A percentile compares a stretch with the other conserved stretches of the same genome.
Evolutionary conservation across 2,329 filamentous ascomycete genomes (phyloP).

Genomic region (Xylaria sp.): DNA sequence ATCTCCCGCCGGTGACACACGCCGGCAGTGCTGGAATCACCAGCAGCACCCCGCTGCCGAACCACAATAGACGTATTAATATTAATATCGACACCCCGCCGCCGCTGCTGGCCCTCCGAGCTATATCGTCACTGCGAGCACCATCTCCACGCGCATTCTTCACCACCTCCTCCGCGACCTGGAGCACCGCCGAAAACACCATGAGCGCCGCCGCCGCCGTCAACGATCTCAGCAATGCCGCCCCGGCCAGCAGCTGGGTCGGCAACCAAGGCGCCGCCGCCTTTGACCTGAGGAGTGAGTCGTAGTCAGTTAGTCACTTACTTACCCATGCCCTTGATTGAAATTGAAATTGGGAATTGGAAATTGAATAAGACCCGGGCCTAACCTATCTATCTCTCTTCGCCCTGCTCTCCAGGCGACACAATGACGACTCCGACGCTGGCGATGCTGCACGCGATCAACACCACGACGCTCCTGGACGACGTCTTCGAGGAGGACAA

Average conservation of each 20-base stretch:
- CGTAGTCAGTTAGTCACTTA: not conserved
- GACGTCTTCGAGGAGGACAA: constrained; percentile 80
- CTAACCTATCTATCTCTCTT: constrained; percentile 13
- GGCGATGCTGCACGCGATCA: constrained; percentile 78
- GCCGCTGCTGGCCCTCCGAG: not conserved
- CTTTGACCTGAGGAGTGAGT: constrained; percentile 50
- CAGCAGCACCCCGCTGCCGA: not conserved
- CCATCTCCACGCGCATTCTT: constrained; percentile 2
- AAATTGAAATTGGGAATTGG: not conserved
- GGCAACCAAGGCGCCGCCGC: constrained; percentile 48
- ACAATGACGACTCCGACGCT: constrained; percentile 75
- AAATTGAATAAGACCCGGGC: not conserved
- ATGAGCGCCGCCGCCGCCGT: constrained; percentile 14
- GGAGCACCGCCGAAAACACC: not conserved
- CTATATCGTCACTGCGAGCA: constrained; percentile 1
- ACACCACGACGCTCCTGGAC: constrained; percentile 76
- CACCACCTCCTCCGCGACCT: not conserved
- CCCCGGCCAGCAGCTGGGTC: constrained; percentile 46
- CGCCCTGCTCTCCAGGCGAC: constrained; percentile 61
- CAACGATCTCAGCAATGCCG: constrained; percentile 14
- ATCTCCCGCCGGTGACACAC: not conserved
- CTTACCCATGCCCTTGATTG: too few relatives aligned
- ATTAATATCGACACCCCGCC: constrained; percentile 1
- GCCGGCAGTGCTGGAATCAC: not conserved
- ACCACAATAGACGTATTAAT: not conserved